Evolutionary conservation across 768 basidiomycete species (phyloP).

Genomic region (Lentinus tigrinus): DNA sequence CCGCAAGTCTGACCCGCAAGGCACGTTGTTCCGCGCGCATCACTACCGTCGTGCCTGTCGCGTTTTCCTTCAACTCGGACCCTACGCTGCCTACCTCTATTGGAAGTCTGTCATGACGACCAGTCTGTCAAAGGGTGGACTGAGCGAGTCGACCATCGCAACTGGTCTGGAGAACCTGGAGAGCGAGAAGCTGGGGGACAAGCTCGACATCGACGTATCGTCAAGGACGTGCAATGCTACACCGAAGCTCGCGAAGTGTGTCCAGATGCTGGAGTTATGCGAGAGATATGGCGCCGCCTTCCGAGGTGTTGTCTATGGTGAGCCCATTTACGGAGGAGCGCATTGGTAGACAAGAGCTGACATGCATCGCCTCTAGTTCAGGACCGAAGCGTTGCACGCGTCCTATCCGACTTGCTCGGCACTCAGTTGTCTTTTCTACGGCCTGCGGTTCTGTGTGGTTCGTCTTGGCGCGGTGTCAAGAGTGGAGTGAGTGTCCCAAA

Average conservation of each 20-base stretch:
- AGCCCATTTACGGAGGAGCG: constrained; percentile 8
- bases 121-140: constrained; percentile 32
- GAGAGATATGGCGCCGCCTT: constrained; percentile 54
- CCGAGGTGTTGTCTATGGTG: constrained; percentile 67
- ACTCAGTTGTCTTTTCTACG: constrained; percentile 6
- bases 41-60: constrained; percentile 48
- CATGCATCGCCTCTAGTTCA: constrained; percentile 42
- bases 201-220: constrained; percentile 58
- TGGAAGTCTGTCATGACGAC: constrained; percentile 54
- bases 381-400: constrained; percentile 49
- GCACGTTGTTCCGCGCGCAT: constrained; percentile 38
- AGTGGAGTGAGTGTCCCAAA: not conserved
- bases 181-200: constrained; percentile 60
- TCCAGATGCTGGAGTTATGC: constrained; percentile 58
- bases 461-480: not conserved
- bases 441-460: not conserved
- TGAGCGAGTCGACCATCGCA: constrained; percentile 19
- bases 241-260: constrained; percentile 61
- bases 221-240: constrained; percentile 67
- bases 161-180: constrained; percentile 16
- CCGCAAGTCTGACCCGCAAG: constrained; percentile 40
- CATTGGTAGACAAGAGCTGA: not conserved
- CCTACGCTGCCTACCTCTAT: constrained; percentile 67
- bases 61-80: constrained; percentile 55
- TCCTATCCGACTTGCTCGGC: constrained; percentile 34